Base-by-base conservation (phyloP, 2,329 filamentous ascomycete genomes). In the Alternaria sp. region DNA sequence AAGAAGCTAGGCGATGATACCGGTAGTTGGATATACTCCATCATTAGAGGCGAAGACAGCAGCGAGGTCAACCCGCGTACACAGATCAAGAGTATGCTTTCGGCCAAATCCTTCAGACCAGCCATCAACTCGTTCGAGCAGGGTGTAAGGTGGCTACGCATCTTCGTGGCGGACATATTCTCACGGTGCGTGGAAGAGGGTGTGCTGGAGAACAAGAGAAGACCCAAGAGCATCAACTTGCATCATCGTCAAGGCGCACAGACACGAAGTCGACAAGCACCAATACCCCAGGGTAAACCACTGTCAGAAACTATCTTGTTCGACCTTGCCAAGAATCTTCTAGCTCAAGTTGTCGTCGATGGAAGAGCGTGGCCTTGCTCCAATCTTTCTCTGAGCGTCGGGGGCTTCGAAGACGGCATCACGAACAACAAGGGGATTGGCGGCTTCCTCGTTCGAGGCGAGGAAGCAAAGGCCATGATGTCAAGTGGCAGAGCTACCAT, bases 51-150 rank as follows among this genome's bases (percentile, higher is more conserved):
- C 1, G 88, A 94, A 64, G 96, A 99, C 78, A 83, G 85, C 53
- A 96, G 91, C 72, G 94, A 97, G 79, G 93, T 99, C 68, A 97
- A 93, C 74, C 88, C 93, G 26, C 86, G 95, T 55, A 97, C 93
- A 1, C 92, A 96, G 74, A 97, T 97, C 83, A 97, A 98, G 79
- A 96, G 92, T 15, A 98, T 99, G 94, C 85, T 98, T 13, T 97
- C 93, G 2, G 94, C 96, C 19, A 99, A 99, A 77, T 96, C 93
- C 0, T 99, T 99, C 74, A 87, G 92, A 25, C 96, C 96, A 0
- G 89, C 86, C 59, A 95, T 98, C 76, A 91, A 89, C 69, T 90
- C 85, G 3, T 82, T 88, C 17, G 93, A 96, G 21, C 92, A 97
- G 77, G 95, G 90, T 1, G 83, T 87, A 23, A 90, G 89, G 63